Evolutionary conservation across 2,329 filamentous ascomycete genomes (phyloP).

Genomic region (Blumeria hordei): DNA sequence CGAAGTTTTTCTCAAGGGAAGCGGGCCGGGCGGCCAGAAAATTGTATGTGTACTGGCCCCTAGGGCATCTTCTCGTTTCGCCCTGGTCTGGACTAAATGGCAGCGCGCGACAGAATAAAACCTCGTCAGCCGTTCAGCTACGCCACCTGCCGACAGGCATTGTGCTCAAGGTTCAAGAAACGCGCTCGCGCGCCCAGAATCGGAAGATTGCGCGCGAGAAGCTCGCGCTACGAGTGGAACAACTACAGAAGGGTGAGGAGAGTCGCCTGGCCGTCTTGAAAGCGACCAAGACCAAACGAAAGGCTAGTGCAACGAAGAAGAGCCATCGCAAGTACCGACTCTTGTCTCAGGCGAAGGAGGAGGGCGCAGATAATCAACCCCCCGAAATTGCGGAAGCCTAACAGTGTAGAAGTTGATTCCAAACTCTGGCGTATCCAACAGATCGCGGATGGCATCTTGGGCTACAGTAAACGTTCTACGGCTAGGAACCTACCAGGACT

Average conservation of each 20-base stretch:
- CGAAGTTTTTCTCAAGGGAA: conserved; percentile 72
- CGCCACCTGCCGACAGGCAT: conserved; percentile 77
- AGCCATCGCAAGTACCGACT: conserved; percentile 52
- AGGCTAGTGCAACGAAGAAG: conserved; percentile 63
- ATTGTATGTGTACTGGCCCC: conserved; percentile 31
- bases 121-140: conserved; percentile 78
- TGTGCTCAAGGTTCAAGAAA: conserved; percentile 84
- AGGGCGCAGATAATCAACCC: not conserved
- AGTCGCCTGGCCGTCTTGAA: conserved; percentile 42
- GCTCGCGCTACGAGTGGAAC: conserved; percentile 32
- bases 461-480: too few species aligned
- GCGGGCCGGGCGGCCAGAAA: conserved; percentile 83
- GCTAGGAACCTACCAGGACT: too few species aligned
- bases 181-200: conserved; percentile 68
- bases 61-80: not conserved
- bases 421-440: too few species aligned
- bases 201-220: conserved; percentile 60
- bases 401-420: too few species aligned
- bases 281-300: conserved; percentile 38
- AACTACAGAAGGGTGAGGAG: conserved; percentile 43
- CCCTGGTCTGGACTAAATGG: not conserved
- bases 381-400: not conserved
- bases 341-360: conserved; percentile 18
- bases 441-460: too few species aligned
- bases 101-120: conserved; percentile 52